phyloP scores from a whole-genome alignment of 2,329 filamentous ascomycete species.

The Aspergillus sp. region DNA sequence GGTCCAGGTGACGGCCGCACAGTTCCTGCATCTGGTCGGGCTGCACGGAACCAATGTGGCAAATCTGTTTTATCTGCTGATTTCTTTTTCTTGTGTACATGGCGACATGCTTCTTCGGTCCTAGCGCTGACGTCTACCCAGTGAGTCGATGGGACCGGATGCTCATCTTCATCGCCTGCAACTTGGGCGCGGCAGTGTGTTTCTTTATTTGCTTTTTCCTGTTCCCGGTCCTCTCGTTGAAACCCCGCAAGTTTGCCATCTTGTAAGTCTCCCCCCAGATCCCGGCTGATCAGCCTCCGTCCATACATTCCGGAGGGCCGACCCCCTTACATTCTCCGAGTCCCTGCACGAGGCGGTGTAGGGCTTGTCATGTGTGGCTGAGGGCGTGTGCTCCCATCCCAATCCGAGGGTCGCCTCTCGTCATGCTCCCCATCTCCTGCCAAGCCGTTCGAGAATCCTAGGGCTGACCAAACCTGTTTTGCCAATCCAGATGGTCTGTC shows the following conservation, averaged over 20 bases:
- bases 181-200: slow-evolving; percentile 82
- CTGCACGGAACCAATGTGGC: slow-evolving; percentile 24
- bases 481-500: slow-evolving; percentile 76
- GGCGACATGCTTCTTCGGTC: not conserved
- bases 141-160: slow-evolving; percentile 97
- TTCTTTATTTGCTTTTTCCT: slow-evolving; percentile 89
- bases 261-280: slow-evolving; percentile 67
- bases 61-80: not conserved
- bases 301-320: slow-evolving; percentile 15
- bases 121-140: slow-evolving; percentile 40
- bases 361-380: slow-evolving; percentile 24
- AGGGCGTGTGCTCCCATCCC: slow-evolving; percentile 5
- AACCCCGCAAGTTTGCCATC: slow-evolving; percentile 91
- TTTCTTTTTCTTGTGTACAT: slow-evolving; percentile 3
- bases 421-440: slow-evolving; percentile 2
- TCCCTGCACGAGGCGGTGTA: slow-evolving; percentile 14
- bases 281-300: slow-evolving; percentile 9
- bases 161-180: slow-evolving; percentile 87
- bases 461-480: slow-evolving; percentile 23
- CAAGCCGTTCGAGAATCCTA: slow-evolving; percentile 12
- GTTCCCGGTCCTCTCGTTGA: slow-evolving; percentile 76
- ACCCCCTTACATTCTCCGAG: slow-evolving; percentile 16
- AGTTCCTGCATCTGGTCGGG: slow-evolving; percentile 40
- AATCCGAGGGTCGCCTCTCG: slow-evolving; percentile 5
- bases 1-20: slow-evolving; percentile 32